A percentile compares a stretch with the other conserved stretches of the same genome.
phyloP scores from a whole-genome alignment of 2,329 filamentous ascomycete genomes.

The Plectosphaerella sp. region DNA sequence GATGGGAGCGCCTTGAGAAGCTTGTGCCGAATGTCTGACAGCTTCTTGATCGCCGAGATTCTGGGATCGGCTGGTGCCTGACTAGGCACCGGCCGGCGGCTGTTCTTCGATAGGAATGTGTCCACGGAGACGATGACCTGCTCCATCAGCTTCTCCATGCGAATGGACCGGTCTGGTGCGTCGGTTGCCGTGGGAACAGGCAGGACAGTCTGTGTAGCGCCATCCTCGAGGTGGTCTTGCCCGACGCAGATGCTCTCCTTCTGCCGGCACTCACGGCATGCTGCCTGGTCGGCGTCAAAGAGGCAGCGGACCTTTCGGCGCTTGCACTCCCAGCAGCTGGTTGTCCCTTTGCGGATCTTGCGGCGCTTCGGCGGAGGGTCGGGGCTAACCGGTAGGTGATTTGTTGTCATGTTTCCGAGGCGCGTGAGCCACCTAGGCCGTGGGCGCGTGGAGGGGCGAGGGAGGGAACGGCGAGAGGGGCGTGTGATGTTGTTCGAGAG shows the following conservation, averaged over 20 bases:
- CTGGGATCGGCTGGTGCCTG: too few species aligned
- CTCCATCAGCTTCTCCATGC: conserved; percentile 29
- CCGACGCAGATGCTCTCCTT: neutral
- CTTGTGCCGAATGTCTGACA: conserved; percentile 3
- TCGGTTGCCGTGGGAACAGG: neutral
- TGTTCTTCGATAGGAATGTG: neutral
- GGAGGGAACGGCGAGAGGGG: neutral
- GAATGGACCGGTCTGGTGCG: conserved; percentile 23
- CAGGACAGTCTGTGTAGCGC: neutral
- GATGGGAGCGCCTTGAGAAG: conserved; percentile 15
- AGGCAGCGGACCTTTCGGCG: conserved; percentile 48
- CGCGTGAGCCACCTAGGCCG: neutral
- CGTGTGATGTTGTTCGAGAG: too few species aligned
- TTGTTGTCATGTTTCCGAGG: neutral
- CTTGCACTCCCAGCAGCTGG: conserved; percentile 56
- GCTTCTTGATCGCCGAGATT: neutral
- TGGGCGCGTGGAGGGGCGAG: neutral
- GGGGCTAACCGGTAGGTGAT: neutral
- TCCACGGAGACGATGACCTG: conserved; percentile 12
- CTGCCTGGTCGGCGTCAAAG: conserved; percentile 24
- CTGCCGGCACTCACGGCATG: neutral
- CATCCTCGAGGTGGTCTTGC: neutral
- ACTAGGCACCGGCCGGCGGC: too few species aligned
- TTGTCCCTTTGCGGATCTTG: conserved; percentile 48
- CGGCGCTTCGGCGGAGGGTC: conserved; percentile 20